A percentile compares a stretch with the other conserved stretches of the same genome.
Evolutionary conservation across 2,329 filamentous ascomycete genomes (phyloP).

Genomic region (Dryadomyces quercivorus): DNA sequence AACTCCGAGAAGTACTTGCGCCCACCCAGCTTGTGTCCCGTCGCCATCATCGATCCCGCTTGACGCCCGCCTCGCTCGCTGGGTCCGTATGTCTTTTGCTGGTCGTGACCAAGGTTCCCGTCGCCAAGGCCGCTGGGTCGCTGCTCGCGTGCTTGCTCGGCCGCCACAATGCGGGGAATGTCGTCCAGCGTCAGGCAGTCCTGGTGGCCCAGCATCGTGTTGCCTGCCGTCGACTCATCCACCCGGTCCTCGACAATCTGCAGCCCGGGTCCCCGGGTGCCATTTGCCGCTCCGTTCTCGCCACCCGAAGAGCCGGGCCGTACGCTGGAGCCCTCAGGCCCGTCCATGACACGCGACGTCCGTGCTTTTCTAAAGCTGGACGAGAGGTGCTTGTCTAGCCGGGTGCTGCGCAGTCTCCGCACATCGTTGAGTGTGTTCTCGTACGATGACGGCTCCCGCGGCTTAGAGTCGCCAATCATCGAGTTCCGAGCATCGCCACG

Average conservation of each 20-base stretch:
- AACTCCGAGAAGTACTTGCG: conserved; percentile 94
- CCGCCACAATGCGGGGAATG: conserved; percentile 88
- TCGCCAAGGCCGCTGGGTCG: conserved; percentile 65
- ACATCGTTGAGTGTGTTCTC: conserved; percentile 96
- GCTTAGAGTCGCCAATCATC: conserved; percentile 40
- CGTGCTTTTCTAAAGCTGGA: conserved; percentile 85
- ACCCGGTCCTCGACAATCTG: conserved; percentile 72
- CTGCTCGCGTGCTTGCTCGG: conserved; percentile 88
- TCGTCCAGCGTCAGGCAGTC: conserved; percentile 92
- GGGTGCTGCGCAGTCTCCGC: conserved; percentile 77
- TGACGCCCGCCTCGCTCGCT: background rate
- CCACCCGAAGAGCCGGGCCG: conserved; percentile 62
- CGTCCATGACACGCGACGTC: conserved; percentile 86
- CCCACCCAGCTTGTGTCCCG: conserved; percentile 21
- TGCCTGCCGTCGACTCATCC: conserved; percentile 52
- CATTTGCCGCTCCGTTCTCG: conserved; percentile 31
- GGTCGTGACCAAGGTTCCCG: conserved; percentile 23
- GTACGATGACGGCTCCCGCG: conserved; percentile 62
- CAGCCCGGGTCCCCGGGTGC: conserved; percentile 19
- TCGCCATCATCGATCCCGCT: background rate
- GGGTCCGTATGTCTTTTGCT: background rate
- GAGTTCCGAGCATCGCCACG: conserved; percentile 45
- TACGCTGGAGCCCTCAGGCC: conserved; percentile 55
- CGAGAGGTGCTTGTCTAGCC: conserved; percentile 87
- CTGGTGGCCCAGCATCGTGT: conserved; percentile 78